Conservation (phyloP, 106 monocot species). For the Dendrobium huoshanense region DNA sequence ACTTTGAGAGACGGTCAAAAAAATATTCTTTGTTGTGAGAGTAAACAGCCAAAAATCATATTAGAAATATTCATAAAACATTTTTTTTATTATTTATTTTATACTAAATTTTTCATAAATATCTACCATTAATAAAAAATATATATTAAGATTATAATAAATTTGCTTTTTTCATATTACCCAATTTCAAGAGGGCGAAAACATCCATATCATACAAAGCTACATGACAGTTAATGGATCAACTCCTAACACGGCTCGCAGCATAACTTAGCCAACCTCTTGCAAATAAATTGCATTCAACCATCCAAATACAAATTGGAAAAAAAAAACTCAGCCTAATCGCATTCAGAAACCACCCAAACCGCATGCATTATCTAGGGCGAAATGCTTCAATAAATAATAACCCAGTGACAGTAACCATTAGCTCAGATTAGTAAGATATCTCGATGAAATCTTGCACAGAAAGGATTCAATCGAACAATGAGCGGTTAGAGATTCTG, state of each 20-base stretch:
- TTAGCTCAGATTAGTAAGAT: background rate
- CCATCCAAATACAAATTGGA: no score
- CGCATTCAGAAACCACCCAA: slow-evolving; percentile 1
- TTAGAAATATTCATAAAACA: no score
- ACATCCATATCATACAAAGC: background rate
- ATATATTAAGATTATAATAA: no score
- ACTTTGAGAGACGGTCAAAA: no score
- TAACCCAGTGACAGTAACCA: background rate
- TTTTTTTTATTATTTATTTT: no score
- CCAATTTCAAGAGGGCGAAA: no score
- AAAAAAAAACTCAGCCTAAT: background rate
- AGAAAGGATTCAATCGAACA: background rate
- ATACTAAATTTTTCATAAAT: no score
- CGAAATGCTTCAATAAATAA: background rate
- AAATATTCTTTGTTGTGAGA: no score
- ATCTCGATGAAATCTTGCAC: background rate
- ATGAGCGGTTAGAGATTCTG: background rate
- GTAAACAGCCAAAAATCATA: no score
- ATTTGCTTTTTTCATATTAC: no score
- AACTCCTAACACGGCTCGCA: background rate
- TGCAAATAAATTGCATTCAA: background rate
- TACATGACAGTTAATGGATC: background rate
- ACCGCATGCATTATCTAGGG: background rate
- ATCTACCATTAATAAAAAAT: no score
- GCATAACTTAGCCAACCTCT: background rate